Evolutionary conservation across 108 stramenopile species (phyloP).

Genomic region (Stephanodiscus minutulus): DNA sequence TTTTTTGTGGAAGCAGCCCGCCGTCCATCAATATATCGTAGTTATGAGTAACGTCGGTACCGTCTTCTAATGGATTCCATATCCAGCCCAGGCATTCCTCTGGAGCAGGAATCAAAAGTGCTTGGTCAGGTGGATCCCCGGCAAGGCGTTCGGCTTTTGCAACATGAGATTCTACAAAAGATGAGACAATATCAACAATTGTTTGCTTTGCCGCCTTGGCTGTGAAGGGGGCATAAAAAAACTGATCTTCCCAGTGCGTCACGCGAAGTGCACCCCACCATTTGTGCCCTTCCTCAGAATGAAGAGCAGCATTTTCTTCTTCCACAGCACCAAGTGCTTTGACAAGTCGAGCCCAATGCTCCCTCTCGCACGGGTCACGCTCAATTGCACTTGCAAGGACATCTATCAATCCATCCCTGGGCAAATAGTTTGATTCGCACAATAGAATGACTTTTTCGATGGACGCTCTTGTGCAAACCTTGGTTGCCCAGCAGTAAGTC

Average conservation of each 20-base stretch:
- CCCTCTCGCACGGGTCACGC: conserved; percentile 17
- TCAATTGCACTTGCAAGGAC: conserved; percentile 38
- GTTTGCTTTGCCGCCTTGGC: conserved; percentile 20
- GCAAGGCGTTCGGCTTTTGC: conserved; percentile 4
- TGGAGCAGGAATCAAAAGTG: conserved; percentile 11
- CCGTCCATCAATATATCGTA: neutral
- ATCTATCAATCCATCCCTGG: conserved; percentile 26
- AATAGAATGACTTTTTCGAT: conserved; percentile 29
- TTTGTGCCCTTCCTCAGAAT: conserved; percentile 1
- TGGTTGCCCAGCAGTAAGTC: conserved; percentile 35
- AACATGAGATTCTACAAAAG: conserved; percentile 3
- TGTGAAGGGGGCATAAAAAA: conserved; percentile 25
- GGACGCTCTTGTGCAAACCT: conserved; percentile 18
- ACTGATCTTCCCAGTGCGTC: conserved; percentile 19
- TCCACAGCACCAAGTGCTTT: conserved; percentile 9
- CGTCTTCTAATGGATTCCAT: conserved; percentile 16
- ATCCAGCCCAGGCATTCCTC: conserved; percentile 30
- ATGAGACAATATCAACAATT: conserved; percentile 23
- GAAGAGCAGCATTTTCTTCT: neutral
- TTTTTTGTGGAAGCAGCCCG: neutral
- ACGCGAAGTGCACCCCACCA: conserved; percentile 6
- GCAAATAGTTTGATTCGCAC: conserved; percentile 21
- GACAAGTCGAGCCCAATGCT: conserved; percentile 25
- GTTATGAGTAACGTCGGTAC: conserved; percentile 1
- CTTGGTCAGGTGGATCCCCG: neutral